A percentile compares a stretch with the other conserved stretches of the same genome.
Evolutionary conservation across 805 yeast genomes (phyloP).

Genomic region (Ascoidea asiatica): DNA sequence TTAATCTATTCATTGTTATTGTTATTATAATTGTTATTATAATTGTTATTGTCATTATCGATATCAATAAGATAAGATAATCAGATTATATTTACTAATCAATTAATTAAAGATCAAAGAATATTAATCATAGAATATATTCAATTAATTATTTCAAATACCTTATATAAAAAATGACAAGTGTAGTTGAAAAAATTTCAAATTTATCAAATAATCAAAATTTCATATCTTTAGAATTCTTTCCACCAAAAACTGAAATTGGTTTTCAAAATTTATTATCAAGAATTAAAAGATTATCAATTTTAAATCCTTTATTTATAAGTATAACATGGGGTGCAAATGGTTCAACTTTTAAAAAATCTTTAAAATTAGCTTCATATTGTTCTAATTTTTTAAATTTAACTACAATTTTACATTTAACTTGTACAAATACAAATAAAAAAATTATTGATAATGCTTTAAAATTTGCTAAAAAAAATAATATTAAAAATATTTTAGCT

Average conservation of each 20-base stretch:
- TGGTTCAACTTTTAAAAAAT: conserved; percentile 81
- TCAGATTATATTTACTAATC: no score
- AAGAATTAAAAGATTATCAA: conserved; percentile 80
- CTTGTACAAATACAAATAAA: conserved; percentile 87
- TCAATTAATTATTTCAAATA: no score
- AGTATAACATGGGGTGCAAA: conserved; percentile 99
- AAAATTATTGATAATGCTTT: conserved; percentile 71
- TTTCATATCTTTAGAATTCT: conserved; percentile 83
- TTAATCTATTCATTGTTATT: no score
- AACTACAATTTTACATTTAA: conserved; percentile 89
- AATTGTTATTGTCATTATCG: no score
- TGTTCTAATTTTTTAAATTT: conserved; percentile 64
- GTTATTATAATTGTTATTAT: no score
- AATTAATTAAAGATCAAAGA: no score
- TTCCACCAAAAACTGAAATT: conserved; percentile 91
- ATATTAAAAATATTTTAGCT: conserved; percentile 82
- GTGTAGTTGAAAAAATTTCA: conserved; percentile 34
- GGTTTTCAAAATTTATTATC: conserved; percentile 78
- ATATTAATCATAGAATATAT: no score
- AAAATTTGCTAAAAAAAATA: conserved; percentile 52
- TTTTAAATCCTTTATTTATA: conserved; percentile 76
- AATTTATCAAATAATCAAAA: conserved; percentile 35
- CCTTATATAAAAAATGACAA: conserved; percentile 10
- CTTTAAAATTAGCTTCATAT: conserved; percentile 68
- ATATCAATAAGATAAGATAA: no score